Percentiles rank a stretch among this genome's conserved stretches.
These are phyloP conservation scores for Backusella luteola DNA, from an alignment of 192 early-diverging fungal species.

Conservation along the genomic window DNA sequence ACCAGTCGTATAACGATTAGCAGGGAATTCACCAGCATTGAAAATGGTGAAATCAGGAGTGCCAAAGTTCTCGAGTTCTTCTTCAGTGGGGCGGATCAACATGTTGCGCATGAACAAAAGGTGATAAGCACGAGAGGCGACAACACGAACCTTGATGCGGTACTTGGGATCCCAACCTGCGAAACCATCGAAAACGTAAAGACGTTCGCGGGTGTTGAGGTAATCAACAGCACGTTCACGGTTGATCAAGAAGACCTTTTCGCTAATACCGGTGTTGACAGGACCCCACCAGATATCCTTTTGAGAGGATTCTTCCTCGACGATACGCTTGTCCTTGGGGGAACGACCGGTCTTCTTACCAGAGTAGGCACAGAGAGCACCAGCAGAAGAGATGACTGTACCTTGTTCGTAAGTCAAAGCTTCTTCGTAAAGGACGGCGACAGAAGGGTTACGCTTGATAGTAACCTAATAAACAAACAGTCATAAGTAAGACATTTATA, in stretches of 20 bases:
- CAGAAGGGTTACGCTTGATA: constrained; percentile 81
- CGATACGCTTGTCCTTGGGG: constrained; percentile 97
- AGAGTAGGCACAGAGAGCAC: constrained; percentile 88
- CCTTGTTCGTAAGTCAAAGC: constrained; percentile 83
- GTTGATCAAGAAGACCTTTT: constrained; percentile 86
- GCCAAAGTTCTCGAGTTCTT: constrained; percentile 91
- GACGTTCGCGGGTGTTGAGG: constrained; percentile 89
- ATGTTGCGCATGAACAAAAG: constrained; percentile 98
- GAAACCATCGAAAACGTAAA: constrained; percentile 96
- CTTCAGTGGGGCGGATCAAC: constrained; percentile 91
- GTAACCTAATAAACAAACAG: constrained; percentile 40
- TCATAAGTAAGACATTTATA: too few relatives aligned
- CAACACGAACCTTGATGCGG: constrained; percentile 95
- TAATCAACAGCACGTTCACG: constrained; percentile 95
- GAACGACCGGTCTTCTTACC: constrained; percentile 93
- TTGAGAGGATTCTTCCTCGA: constrained; percentile 82
- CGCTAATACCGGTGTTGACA: constrained; percentile 89
- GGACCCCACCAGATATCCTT: constrained; percentile 99
- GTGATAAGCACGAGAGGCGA: constrained; percentile 95
- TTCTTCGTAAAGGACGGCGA: constrained; percentile 91
- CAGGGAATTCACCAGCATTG: constrained; percentile 94
- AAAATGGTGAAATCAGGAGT: constrained; percentile 97
- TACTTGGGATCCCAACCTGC: constrained; percentile 99
- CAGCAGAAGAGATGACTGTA: constrained; percentile 85
- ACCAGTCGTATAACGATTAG: constrained; percentile 90